Base-by-base conservation (phyloP, 768 basidiomycete species). In the Mycena chlorophos region DNA sequence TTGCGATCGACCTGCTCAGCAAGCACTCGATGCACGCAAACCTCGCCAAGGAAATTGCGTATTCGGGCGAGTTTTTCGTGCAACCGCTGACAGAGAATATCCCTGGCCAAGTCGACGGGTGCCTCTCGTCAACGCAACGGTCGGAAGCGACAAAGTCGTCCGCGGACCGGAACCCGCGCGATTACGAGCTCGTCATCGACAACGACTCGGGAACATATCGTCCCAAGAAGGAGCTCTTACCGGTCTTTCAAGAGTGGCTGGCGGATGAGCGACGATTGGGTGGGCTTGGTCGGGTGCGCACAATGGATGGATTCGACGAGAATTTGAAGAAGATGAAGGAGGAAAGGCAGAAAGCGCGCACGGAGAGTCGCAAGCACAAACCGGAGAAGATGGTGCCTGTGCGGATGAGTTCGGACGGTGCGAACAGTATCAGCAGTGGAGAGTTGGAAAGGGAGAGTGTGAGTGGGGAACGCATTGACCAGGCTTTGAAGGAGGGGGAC, bases 11-110 rank as follows among this genome's bases (percentile, higher is more conserved):
- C 51, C 55, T 78, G 40, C 61, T 78, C 25, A 75, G 72, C 63
- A 79, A 79, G 55, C 77, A 78, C 54, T 74, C 72, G 6, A 77
- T 77, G 76, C 78, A 79, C 63, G 71, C 77, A 27, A 71, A 77
- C 58, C 74, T 75, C 23, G 67, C 73, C 37, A 63, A 68, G 40
- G 75, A 75, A 54, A 74, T 79, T 57, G 73, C 76, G 4, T 79
- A 67, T 63, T 73, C 73, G 34, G 78, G 76, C 40, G 77, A 78
- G 55, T 73, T 73, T 55, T 72, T 73, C 47, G 67, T 73, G n/a
- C 63, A 65, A 8, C 65, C 62, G 38, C 45, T 48, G 22, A 62
- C 65, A 4, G 67, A 42, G 22, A 42, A 20, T 20, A 22, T 42
- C n/a, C 40, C 40, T 8, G 20, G 20, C 20, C 40, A 42, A 22